These are phyloP conservation scores for Sphagnurus paluster DNA, from an alignment of 1,284 basidiomycete species.

Conservation along the genomic window DNA sequence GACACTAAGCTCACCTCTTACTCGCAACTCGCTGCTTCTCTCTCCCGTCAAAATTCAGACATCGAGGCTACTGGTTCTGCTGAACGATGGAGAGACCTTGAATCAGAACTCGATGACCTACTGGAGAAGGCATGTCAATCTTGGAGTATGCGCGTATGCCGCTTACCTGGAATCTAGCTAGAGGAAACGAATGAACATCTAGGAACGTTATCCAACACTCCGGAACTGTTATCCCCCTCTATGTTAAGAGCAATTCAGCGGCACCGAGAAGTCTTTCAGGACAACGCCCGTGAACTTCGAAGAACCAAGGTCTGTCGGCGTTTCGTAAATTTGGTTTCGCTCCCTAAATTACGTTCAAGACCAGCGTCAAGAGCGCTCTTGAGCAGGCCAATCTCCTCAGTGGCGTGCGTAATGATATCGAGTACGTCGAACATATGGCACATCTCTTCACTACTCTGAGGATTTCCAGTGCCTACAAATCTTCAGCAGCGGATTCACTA, in stretches of 20 bases:
- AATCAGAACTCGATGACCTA: constrained; percentile 84
- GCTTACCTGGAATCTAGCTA: constrained; percentile 52
- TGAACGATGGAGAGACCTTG: constrained; percentile 78
- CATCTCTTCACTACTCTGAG: neutral
- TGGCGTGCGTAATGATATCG: constrained; percentile 94
- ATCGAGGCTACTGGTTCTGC: constrained; percentile 69
- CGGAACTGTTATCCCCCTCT: constrained; percentile 79
- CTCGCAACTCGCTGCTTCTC: constrained; percentile 78
- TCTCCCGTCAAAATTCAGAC: constrained; percentile 65
- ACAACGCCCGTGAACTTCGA: constrained; percentile 81
- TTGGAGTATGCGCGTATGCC: neutral
- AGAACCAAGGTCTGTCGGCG: constrained; percentile 70
- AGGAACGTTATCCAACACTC: constrained; percentile 64
- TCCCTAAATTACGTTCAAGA: constrained; percentile 37
- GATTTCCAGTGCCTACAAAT: constrained; percentile 76
- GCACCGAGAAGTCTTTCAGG: constrained; percentile 88
- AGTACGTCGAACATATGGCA: constrained; percentile 53
- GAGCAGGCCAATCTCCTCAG: constrained; percentile 87
- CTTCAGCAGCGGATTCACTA: constrained; percentile 83
- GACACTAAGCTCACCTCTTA: constrained; percentile 91
- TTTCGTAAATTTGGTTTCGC: neutral
- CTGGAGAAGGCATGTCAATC: constrained; percentile 72
- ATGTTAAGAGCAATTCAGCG: constrained; percentile 89
- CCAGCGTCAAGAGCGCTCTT: constrained; percentile 81
- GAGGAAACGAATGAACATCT: constrained; percentile 83